Base-by-base conservation (phyloP, 1,139 yeast genomes). In the Pichia sp. region DNA sequence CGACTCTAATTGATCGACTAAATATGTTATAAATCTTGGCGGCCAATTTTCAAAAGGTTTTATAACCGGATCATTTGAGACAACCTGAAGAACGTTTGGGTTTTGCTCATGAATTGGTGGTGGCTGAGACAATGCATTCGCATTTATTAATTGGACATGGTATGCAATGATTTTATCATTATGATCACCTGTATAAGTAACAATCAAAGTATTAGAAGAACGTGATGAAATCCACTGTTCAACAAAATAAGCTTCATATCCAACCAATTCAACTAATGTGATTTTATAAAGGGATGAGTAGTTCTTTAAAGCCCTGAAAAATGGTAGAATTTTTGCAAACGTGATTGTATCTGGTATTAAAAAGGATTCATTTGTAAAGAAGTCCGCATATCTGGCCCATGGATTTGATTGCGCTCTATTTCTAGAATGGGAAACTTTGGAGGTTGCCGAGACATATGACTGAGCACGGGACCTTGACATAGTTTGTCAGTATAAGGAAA, bases 211-310 rank as follows among this genome's bases (percentile, higher is more conserved):
- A 38, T 88, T 83, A 27, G 82, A 72, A 51, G 78, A 76, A 42
- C 98, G 73, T 53, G 83, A 83, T 44, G 85, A 77, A 3, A 87
- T 84, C 98, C 99, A 93, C 67, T 91, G 97, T 65, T 93, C 98
- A 14, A 91, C 96, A 47, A 93, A 73, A 63, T 93, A 93, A 30
- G 87, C 78, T 66, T 93, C 98, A 65, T 86, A 88, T 0, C 98
- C 98, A 1, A 72, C 61, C 7, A 82, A 73, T 19, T 70, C 70
- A 1, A 81, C 67, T 51, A 74, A 77, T 44, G 76, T 38, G 10
- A 62, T 53, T 8, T 56, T 49, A 28, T 46, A 49, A 49, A 54
- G 34, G 1, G 45, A 45, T 3, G 49, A 46, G 13, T 33, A 47
- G 1, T 29, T 39, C 1, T 51, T 46, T 3, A 45, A 13, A 3